Evolutionary conservation across 2,329 filamentous ascomycete species (phyloP), one percentile per base, ranked within the genome.

Genomic region (Aureobasidium sp.): DNA sequence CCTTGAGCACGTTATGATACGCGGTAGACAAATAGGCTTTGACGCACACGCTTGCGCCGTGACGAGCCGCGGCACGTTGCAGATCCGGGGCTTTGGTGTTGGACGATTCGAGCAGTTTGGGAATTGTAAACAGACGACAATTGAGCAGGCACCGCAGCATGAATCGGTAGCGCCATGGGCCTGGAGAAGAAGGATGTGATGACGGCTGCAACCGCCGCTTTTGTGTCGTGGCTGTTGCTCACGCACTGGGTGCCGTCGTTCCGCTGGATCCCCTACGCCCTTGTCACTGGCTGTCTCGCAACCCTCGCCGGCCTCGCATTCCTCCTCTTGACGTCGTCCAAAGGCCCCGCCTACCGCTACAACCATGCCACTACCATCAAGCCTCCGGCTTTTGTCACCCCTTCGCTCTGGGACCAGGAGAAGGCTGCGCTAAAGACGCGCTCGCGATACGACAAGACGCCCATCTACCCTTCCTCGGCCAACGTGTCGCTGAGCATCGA

Each of bases 181-280:
- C 80, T 90, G 77, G 84, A 84, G 79, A 83, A 84, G 77, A 84
- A 83, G 80, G 82, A 91, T 82, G 80, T 86, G 74, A 80, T 84
- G 72, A 74, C 88, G 74, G 84, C 85, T 73, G 82, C 81, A 73
- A 73, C 87, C 72, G 84, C 81, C 73, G 82, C 80, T 73, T 90
- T 96, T 74, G 79, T 96, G 72, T 87, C 90, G 71, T 97, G 93
- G 93, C 89, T 89, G 64, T 87, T 92, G 73, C 82, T 87, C 62
- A 86, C 90, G 66, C 86, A 88, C 77, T 95, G 88, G 86, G 79
- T 91, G 68, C 91, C 93, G 31, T 77, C 85, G 62, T 78, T 97
- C 66, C 90, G 90, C 73, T 95, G 89, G 81, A 80, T 89, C 43
- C 89, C 88, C 68, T 89, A 95, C 74, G 90, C 92, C 67, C 90